A percentile compares a stretch with the other conserved stretches of the same genome.
Evolutionary conservation across 495 filamentous ascomycete genomes (phyloP).

Genomic region (Letharia columbiana): DNA sequence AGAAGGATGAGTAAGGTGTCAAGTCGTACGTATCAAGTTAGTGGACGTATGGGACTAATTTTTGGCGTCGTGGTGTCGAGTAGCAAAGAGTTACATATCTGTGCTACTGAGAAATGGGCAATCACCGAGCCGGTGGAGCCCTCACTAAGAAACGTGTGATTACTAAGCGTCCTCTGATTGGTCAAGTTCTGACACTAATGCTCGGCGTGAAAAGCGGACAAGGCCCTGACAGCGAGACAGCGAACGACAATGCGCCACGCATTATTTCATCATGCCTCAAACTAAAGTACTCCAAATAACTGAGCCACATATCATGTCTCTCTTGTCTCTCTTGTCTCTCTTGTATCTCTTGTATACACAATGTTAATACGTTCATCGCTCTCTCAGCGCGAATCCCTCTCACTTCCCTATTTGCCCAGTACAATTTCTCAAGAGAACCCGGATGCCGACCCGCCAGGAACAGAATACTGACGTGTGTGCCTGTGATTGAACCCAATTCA

Average conservation of each 20-base stretch:
- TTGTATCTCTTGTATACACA: not conserved
- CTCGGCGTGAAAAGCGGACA: not conserved
- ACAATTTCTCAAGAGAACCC: not conserved
- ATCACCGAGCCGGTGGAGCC: not conserved
- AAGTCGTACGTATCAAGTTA: not conserved
- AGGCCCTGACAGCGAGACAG: not conserved
- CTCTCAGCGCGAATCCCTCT: not conserved
- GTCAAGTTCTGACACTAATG: not conserved
- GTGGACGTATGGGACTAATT: too few species aligned
- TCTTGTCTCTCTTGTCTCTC: not conserved
- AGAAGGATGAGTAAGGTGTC: not conserved
- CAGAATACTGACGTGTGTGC: conserved; percentile 1
- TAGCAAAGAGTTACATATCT: not conserved
- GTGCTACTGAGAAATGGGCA: not conserved
- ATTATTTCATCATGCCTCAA: not conserved
- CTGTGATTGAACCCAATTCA: conserved; percentile 5
- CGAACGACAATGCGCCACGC: not conserved
- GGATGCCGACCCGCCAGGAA: not conserved
- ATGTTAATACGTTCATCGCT: not conserved
- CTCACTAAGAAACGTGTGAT: not conserved
- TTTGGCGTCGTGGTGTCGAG: not conserved
- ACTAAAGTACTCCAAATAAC: not conserved
- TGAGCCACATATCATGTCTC: conserved; percentile 7
- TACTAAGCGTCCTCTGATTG: not conserved
- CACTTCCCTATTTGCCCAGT: not conserved